Conservation (phyloP, 2,329 filamentous ascomycete genomes). For the Zelopaecilomyces penicillatus region DNA sequence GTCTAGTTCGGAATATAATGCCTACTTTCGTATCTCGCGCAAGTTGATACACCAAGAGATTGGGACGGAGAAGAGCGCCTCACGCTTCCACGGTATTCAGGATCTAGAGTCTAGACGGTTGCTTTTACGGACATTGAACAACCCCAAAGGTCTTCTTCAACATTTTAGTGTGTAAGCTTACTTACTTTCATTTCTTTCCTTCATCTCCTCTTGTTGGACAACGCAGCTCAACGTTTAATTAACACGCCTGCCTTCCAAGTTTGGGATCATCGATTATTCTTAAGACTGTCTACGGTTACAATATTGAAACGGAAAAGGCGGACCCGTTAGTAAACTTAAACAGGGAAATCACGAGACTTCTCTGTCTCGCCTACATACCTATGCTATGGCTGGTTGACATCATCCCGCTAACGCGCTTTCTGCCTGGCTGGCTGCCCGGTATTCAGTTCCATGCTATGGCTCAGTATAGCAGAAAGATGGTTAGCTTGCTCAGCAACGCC, state of each 20-base stretch:
- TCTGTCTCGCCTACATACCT: conserved; percentile 13
- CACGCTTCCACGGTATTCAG: conserved; percentile 15
- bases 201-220: not conserved
- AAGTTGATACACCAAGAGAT: conserved; percentile 23
- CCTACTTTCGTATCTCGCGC: conserved; percentile 14
- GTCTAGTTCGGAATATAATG: conserved; percentile 12
- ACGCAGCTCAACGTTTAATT: not conserved
- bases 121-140: conserved; percentile 15
- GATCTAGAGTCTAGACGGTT: conserved; percentile 19
- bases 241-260: conserved; percentile 7
- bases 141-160: conserved; percentile 13
- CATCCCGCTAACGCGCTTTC: conserved; percentile 13
- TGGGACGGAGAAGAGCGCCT: conserved; percentile 14
- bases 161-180: conserved; percentile 20
- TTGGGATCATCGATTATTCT: conserved; percentile 13
- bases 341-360: conserved; percentile 13
- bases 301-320: conserved; percentile 12
- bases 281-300: conserved; percentile 16
- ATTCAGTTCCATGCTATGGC: conserved; percentile 7
- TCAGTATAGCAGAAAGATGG: not conserved
- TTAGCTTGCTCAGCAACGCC: not conserved
- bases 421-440: conserved; percentile 18
- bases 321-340: conserved; percentile 16
- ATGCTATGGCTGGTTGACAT: conserved; percentile 17
- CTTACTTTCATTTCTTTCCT: not conserved